These are phyloP conservation scores for Lactarius sanguifluus DNA, from an alignment of 768 basidiomycete genomes.

Conservation along the genomic window DNA sequence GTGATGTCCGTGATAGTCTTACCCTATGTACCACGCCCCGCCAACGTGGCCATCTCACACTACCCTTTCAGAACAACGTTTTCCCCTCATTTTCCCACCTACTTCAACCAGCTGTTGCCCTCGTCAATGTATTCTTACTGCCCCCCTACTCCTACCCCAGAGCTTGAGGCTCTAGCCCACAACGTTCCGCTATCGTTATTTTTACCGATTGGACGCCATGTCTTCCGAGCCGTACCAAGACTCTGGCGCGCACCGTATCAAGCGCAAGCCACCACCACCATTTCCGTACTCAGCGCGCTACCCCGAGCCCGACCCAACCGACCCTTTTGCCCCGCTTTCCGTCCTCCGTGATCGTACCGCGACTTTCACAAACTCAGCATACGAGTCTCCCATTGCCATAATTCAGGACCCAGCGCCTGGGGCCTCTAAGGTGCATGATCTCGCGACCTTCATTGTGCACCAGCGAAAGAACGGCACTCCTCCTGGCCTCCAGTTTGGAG, in stretches of 20 bases:
- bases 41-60: slow-evolving; percentile 24
- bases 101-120: slow-evolving; percentile 19
- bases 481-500: slow-evolving; percentile 10
- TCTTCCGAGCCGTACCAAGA: slow-evolving; percentile 16
- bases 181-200: slow-evolving; percentile 12
- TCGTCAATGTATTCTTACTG: not conserved
- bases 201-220: slow-evolving; percentile 2
- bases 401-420: slow-evolving; percentile 10
- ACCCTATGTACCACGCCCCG: slow-evolving; percentile 18
- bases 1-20: slow-evolving; percentile 17
- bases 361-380: slow-evolving; percentile 17
- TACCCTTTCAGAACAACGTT: slow-evolving; percentile 20
- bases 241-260: slow-evolving; percentile 34
- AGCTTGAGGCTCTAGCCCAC: slow-evolving; percentile 3
- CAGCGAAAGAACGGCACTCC: slow-evolving; percentile 13
- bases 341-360: slow-evolving; percentile 55
- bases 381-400: slow-evolving; percentile 9
- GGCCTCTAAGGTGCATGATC: slow-evolving; percentile 20
- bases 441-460: slow-evolving; percentile 18
- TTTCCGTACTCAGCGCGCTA: slow-evolving; percentile 55
- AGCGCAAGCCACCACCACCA: slow-evolving; percentile 58
- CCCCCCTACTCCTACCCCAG: slow-evolving; percentile 1
- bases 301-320: slow-evolving; percentile 63
- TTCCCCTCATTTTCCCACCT: slow-evolving; percentile 20
- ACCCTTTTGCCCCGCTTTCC: slow-evolving; percentile 70